Conservation (phyloP, 2,329 filamentous ascomycete species). For the Botrytis deweyae region DNA sequence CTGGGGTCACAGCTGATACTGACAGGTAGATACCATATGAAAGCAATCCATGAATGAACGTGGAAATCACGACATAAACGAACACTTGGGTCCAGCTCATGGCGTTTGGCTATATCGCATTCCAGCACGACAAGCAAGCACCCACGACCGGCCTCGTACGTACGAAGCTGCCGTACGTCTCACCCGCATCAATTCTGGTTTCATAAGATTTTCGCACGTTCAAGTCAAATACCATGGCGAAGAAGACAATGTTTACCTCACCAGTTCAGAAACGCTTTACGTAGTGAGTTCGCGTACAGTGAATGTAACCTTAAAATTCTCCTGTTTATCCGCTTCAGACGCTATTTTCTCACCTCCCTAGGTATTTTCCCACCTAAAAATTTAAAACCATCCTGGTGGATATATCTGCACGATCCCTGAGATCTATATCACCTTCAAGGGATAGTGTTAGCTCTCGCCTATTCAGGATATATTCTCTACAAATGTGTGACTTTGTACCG, state of each 20-base stretch:
- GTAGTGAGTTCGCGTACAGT: neutral
- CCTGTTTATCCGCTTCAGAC: neutral
- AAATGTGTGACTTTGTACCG: neutral
- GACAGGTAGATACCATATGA: neutral
- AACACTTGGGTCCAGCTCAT: neutral
- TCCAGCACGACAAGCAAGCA: neutral
- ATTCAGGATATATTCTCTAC: neutral
- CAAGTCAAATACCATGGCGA: neutral
- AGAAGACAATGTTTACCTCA: neutral
- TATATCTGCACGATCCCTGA: conserved; percentile 2
- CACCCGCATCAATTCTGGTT: neutral
- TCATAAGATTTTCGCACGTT: neutral
- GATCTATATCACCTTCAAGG: neutral
- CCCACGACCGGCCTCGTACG: neutral
- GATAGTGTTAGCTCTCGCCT: neutral
- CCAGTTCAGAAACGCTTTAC: neutral
- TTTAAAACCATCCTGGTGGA: neutral
- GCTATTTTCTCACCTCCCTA: conserved; percentile 4
- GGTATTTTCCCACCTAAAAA: neutral
- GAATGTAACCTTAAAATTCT: conserved; percentile 10
- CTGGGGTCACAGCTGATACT: neutral
- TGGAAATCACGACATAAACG: conserved; percentile 11
- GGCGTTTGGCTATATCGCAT: neutral
- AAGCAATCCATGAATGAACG: neutral
- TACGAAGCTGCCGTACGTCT: neutral